Base-by-base conservation (phyloP, 306 rosid species). In the Fragaria nilgerrensis region DNA sequence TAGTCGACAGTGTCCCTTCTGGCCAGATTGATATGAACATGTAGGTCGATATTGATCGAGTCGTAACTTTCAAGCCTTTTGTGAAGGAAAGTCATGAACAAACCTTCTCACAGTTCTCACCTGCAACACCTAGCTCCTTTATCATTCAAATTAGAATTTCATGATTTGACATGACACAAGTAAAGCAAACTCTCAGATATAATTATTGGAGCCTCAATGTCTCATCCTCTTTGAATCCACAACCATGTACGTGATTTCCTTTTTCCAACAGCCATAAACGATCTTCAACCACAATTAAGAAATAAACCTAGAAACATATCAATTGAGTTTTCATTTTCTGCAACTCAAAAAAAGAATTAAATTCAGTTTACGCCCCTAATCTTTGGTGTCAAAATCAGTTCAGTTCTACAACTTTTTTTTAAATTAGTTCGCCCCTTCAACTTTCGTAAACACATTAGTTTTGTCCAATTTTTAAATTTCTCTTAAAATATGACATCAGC, bases 101-200 rank as follows among this genome's bases (percentile, higher is more conserved):
- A 61, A 39, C 65, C 25, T 34, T 50, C 76, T 50, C 76, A 70
- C 25, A n/a, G 25, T 53, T 22, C 23, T 56, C 62, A 22, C 29
- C 49, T 45, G n/a, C 36, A 8, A 1, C 76, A 37, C 43, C 43
- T 37, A 37, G 71, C 77, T 37, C 78, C 58, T 44, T 58, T 76
- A 36, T 75, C 49, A 59, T 73, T 56, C 55, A 56, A 45, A 22
- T 71, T 56, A 80, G 90, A 87, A 79, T 85, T 78, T 87, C 55
- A 53, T 58, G 85, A 79, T 78, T 78, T 85, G 83, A 83, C 84
- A 61, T 63, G n/a, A 69, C 77, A 71, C 49, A 27, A 65, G 49
- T 55, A 50, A 80, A 76, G 75, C 68, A 25, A 22, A 50, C 20
- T 29, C 61, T 74, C 71, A 49, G 55, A 81, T 1, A 5, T 17